phyloP scores from a whole-genome alignment of 257 asterid species.

The Rauvolfia tetraphylla region DNA sequence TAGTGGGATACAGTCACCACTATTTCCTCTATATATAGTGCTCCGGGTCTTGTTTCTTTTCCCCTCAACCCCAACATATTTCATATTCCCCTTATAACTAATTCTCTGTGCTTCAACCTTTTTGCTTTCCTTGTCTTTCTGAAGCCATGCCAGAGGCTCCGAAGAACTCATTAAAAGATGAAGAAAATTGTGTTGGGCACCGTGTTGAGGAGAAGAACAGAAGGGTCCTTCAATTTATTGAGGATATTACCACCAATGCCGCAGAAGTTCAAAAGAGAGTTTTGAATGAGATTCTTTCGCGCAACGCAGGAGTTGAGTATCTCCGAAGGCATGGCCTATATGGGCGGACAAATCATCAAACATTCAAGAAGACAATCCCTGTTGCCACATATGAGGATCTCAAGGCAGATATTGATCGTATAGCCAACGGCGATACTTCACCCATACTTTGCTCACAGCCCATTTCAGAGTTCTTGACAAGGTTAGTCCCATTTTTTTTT shows the following conservation, averaged over 20 bases:
- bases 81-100: not conserved
- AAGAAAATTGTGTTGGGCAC: not conserved
- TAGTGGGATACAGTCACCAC: not conserved
- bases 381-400: conserved; percentile 65
- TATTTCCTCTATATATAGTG: conserved; percentile 6
- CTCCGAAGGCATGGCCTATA: not conserved
- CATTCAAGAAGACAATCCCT: conserved; percentile 59
- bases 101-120: not conserved
- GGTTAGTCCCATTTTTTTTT: conserved; percentile 28
- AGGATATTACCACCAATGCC: not conserved
- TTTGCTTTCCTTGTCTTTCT: not conserved
- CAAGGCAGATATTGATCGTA: conserved; percentile 59
- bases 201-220: conserved; percentile 1
- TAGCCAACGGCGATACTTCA: conserved; percentile 68
- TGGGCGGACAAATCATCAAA: too few species aligned
- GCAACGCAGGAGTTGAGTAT: conserved; percentile 5
- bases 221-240: conserved; percentile 5
- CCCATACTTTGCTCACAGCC: conserved; percentile 66
- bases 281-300: not conserved
- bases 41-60: not conserved
- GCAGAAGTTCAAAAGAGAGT: conserved; percentile 4
- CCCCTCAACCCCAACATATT: not conserved
- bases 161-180: not conserved
- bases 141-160: conserved; percentile 11
- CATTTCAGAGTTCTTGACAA: conserved; percentile 75